A percentile compares a stretch with the other conserved stretches of the same genome.
phyloP scores from a whole-genome alignment of 768 basidiomycete genomes.

The Termitomyces heimii region DNA sequence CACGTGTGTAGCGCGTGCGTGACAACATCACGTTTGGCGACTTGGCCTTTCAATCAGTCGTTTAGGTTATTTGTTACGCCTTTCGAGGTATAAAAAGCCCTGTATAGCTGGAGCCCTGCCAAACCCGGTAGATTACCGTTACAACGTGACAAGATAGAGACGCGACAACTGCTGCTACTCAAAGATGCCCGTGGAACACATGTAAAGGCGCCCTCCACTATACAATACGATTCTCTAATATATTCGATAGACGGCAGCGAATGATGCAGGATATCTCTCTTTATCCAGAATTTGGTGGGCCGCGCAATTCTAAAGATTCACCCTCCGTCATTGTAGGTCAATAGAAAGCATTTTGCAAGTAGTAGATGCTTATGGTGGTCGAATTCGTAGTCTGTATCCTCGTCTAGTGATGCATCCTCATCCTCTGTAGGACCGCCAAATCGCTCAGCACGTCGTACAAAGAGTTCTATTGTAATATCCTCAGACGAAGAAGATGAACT shows the following conservation, averaged over 20 bases:
- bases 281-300: slow-evolving; percentile 27
- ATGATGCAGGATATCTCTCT: slow-evolving; percentile 24
- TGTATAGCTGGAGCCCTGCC: no score
- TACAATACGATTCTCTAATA: not conserved
- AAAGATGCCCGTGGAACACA: slow-evolving; percentile 28
- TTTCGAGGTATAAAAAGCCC: no score
- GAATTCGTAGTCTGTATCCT: slow-evolving; percentile 20
- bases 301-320: slow-evolving; percentile 14
- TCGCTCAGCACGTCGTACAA: slow-evolving; percentile 8
- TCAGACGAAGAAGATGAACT: slow-evolving; percentile 29
- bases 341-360: not conserved
- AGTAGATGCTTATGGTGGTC: not conserved
- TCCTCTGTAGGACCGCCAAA: slow-evolving; percentile 11
- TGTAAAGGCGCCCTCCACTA: slow-evolving; percentile 16
- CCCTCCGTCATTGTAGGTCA: slow-evolving; percentile 23
- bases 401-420: slow-evolving; percentile 18
- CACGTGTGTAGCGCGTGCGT: no score
- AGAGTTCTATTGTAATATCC: slow-evolving; percentile 22
- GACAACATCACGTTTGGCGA: no score
- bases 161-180: slow-evolving; percentile 16
- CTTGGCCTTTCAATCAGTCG: no score
- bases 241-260: slow-evolving; percentile 21
- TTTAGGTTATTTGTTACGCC: no score
- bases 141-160: slow-evolving; percentile 23
- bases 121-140: no score